Percentiles rank a stretch among this genome's conserved stretches.
These are phyloP conservation scores for Fusarium tjaetaba DNA, from an alignment of 2,329 filamentous ascomycete genomes.

Conservation along the genomic window DNA sequence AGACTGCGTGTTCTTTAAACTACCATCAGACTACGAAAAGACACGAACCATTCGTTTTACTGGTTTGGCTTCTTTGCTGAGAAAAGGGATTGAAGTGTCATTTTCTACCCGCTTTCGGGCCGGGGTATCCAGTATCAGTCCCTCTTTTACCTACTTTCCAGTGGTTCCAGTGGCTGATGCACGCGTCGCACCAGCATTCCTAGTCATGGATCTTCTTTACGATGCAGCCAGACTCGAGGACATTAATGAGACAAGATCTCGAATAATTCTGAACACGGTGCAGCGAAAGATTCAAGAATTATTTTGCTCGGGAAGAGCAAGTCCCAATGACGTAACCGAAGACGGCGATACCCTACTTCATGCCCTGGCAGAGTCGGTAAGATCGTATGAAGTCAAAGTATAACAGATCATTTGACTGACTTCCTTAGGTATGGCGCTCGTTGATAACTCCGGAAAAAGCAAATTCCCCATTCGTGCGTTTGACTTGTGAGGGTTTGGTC, in stretches of 20 bases:
- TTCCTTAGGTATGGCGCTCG: accelerated
- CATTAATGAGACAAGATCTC: accelerated
- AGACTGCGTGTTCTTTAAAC: accelerated
- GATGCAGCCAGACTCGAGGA: no score
- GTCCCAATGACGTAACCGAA: background rate
- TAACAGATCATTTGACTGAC: accelerated
- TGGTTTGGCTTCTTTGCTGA: accelerated
- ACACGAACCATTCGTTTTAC: accelerated
- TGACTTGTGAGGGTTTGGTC: accelerated
- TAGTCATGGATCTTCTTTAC: accelerated
- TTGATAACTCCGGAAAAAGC: accelerated
- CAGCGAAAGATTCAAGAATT: background rate
- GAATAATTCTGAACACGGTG: accelerated
- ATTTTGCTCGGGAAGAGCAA: background rate
- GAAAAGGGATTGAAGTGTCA: accelerated
- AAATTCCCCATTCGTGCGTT: background rate
- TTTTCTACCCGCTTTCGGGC: accelerated
- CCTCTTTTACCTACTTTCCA: background rate
- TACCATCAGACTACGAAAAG: accelerated
- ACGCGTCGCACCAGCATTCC: accelerated
- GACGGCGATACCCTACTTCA: accelerated
- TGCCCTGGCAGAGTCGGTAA: accelerated
- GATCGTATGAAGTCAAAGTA: accelerated
- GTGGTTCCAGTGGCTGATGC: accelerated
- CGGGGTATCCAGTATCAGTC: accelerated